A percentile compares a stretch with the other conserved stretches of the same genome.
phyloP scores from a whole-genome alignment of 1,284 basidiomycete genomes.

The Tetrapyrgos nigripes region DNA sequence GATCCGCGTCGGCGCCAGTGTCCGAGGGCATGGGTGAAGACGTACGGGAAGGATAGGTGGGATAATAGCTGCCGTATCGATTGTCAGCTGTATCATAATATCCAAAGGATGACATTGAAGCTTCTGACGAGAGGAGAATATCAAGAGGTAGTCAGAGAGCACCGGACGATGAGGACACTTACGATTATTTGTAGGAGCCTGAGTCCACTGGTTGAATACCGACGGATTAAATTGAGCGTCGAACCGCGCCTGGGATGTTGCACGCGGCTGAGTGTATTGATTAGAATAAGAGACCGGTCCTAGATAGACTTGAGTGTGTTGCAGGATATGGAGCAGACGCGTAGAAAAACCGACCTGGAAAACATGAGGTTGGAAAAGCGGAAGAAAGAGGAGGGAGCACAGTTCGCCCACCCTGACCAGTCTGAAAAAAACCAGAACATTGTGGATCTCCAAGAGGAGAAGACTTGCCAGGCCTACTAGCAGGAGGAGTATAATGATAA shows the following conservation, averaged over 20 bases:
- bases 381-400: conserved; percentile 84
- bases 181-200: conserved; percentile 52
- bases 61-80: conserved; percentile 56
- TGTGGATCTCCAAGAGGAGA: conserved; percentile 63
- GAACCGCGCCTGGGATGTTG: conserved; percentile 58
- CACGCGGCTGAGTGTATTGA: conserved; percentile 65
- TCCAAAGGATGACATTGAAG: conserved; percentile 48
- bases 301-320: conserved; percentile 62
- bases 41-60: conserved; percentile 51
- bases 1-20: conserved; percentile 43
- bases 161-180: conserved; percentile 31
- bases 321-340: conserved; percentile 49
- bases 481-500: conserved; percentile 51
- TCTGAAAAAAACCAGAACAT: conserved; percentile 68
- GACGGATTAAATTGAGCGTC: conserved; percentile 53
- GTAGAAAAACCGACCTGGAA: conserved; percentile 81
- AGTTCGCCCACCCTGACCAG: conserved; percentile 86
- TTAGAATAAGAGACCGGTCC: conserved; percentile 60
- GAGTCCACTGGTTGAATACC: conserved; percentile 59
- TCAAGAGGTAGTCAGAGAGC: conserved; percentile 32
- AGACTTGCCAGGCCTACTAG: conserved; percentile 60
- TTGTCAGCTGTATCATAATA: conserved; percentile 63
- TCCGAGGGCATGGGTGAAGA: conserved; percentile 51
- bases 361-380: conserved; percentile 84
- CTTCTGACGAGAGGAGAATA: conserved; percentile 28